A percentile compares a stretch with the other conserved stretches of the same genome.
These are phyloP conservation scores for Eutypa lata DNA, from an alignment of 2,329 filamentous ascomycete genomes.

Conservation along the genomic window DNA sequence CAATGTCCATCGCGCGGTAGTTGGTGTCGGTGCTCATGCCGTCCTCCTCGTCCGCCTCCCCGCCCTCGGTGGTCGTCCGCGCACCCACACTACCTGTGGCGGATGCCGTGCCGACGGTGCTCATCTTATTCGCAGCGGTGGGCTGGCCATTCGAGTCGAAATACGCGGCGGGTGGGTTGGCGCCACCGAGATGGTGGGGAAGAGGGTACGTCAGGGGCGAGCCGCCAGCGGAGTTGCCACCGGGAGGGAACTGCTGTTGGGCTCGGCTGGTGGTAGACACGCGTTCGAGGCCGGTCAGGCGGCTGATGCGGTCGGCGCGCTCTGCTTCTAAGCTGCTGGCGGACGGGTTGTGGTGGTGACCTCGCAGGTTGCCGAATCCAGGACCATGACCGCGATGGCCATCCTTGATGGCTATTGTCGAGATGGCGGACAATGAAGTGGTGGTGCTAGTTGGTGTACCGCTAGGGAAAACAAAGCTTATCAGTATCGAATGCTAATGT, in stretches of 20 bases:
- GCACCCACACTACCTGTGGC: conserved; percentile 77
- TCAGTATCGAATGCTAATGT: conserved; percentile 13
- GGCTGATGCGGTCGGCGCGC: conserved; percentile 91
- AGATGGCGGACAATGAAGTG: conserved; percentile 86
- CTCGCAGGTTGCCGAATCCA: conserved; percentile 48
- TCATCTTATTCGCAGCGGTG: conserved; percentile 69
- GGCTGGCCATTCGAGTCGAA: conserved; percentile 75
- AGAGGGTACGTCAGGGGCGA: conserved; percentile 43
- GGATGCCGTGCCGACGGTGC: conserved; percentile 86
- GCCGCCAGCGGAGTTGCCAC: conserved; percentile 30
- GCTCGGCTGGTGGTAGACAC: conserved; percentile 75
- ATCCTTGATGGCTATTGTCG: conserved; percentile 94
- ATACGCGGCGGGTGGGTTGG: conserved; percentile 64
- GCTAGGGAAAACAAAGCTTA: conserved; percentile 41
- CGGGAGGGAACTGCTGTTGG: conserved; percentile 29
- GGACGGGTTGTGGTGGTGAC: conserved; percentile 58
- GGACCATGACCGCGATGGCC: conserved; percentile 81
- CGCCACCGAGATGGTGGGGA: conserved; percentile 25
- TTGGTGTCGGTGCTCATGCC: conserved; percentile 69
- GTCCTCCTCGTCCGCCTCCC: conserved; percentile 60
- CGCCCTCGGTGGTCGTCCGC: conserved; percentile 48
- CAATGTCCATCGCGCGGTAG: conserved; percentile 55
- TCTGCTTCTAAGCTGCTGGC: conserved; percentile 82
- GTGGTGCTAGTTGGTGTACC: conserved; percentile 92
- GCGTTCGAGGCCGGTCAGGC: conserved; percentile 85